These are phyloP conservation scores for Lablab purpureus DNA, from an alignment of 306 rosid genomes.

Conservation along the genomic window DNA sequence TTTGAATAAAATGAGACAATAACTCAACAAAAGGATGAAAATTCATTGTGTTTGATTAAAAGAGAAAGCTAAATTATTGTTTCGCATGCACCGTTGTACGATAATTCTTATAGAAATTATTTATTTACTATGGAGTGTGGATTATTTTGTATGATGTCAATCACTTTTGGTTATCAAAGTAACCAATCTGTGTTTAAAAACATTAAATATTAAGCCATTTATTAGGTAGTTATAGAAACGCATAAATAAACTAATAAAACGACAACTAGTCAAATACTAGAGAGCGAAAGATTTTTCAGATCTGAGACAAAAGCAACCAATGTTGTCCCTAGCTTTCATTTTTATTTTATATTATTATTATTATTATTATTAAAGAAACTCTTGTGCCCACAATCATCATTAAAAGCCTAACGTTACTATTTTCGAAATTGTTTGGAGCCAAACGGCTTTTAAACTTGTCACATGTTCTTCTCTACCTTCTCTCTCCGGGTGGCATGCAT, in stretches of 20 bases:
- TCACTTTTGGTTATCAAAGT: background rate
- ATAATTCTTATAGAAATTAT: no score
- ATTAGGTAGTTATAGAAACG: background rate
- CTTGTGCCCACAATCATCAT: slow-evolving; percentile 61
- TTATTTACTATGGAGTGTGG: no score
- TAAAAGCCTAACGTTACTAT: slow-evolving; percentile 75
- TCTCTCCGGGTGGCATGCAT: slow-evolving; percentile 19
- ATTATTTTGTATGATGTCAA: background rate
- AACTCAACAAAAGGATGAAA: no score
- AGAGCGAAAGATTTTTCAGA: slow-evolving; percentile 15
- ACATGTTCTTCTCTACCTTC: slow-evolving; percentile 32
- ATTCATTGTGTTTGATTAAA: no score
- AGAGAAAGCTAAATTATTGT: no score
- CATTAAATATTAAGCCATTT: background rate
- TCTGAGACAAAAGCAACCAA: slow-evolving; percentile 34
- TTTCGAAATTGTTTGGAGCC: slow-evolving; percentile 87
- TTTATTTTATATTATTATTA: background rate
- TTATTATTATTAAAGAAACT: background rate
- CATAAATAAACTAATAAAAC: background rate
- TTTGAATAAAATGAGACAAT: no score
- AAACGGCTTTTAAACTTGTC: slow-evolving; percentile 56
- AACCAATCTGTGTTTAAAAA: background rate
- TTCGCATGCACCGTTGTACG: no score
- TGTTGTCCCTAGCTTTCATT: slow-evolving; percentile 13
- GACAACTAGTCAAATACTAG: background rate